Evolutionary conservation across 768 basidiomycete species (phyloP).

Genomic region (Lactarius akahatsu): DNA sequence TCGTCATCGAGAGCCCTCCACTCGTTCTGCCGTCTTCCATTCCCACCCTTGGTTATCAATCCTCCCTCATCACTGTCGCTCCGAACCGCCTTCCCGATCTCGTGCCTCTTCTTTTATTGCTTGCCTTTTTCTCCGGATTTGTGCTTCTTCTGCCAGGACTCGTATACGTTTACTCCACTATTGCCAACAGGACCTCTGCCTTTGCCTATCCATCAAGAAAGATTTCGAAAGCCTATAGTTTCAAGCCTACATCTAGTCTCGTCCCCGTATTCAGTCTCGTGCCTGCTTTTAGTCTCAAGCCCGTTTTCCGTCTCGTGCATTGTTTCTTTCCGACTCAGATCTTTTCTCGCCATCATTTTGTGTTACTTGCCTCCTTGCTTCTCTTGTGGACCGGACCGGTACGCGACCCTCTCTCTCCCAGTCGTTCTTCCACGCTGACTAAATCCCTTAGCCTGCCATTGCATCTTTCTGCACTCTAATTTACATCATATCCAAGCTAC

Average conservation of each 20-base stretch:
- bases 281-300: neutral
- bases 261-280: neutral
- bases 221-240: neutral
- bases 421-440: neutral
- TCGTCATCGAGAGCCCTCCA: neutral
- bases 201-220: neutral
- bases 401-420: neutral
- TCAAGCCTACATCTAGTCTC: neutral
- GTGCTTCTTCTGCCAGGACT: neutral
- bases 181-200: constrained; percentile 1
- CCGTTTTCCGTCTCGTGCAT: neutral
- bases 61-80: constrained; percentile 7
- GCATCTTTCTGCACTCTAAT: neutral
- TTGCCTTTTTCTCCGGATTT: constrained; percentile 8
- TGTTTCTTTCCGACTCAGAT: neutral
- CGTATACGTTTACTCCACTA: neutral
- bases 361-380: neutral
- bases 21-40: neutral
- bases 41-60: neutral
- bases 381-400: constrained; percentile 17
- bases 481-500: neutral
- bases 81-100: constrained; percentile 2
- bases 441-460: neutral
- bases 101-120: neutral
- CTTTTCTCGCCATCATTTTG: neutral